Conservation (phyloP, 208 protist genomes). For the Blechomonas ayalai region DNA sequence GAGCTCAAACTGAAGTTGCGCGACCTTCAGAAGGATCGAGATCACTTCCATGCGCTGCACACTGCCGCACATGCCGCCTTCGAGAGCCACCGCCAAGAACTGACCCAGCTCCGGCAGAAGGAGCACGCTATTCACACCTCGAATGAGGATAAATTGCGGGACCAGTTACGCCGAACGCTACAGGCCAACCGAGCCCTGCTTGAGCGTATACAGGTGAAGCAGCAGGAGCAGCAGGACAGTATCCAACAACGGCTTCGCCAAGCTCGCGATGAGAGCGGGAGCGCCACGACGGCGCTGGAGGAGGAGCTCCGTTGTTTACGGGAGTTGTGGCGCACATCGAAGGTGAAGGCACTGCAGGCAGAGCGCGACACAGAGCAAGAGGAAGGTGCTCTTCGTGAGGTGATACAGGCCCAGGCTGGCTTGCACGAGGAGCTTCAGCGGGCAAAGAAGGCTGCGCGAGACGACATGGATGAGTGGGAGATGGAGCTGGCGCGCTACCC, state of each 20-base stretch:
- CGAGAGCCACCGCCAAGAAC: slow-evolving; percentile 58
- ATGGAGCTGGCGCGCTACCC: background rate
- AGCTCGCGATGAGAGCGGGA: background rate
- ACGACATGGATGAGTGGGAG: slow-evolving; percentile 2
- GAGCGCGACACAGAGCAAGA: background rate
- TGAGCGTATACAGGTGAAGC: slow-evolving; percentile 5
- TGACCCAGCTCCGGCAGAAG: slow-evolving; percentile 58
- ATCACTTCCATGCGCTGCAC: slow-evolving; percentile 33
- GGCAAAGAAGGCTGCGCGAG: slow-evolving; percentile 6
- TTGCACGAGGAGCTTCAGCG: slow-evolving; percentile 18
- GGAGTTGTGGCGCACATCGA: background rate
- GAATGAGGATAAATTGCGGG: slow-evolving; percentile 47
- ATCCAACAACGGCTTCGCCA: background rate
- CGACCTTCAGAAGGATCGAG: slow-evolving; percentile 42
- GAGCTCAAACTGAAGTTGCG: slow-evolving; percentile 35
- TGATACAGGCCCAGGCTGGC: slow-evolving; percentile 11
- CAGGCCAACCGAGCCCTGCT: slow-evolving; percentile 5
- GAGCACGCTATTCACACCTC: slow-evolving; percentile 46
- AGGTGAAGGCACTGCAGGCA: background rate
- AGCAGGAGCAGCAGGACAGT: slow-evolving; percentile 1
- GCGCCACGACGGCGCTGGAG: background rate
- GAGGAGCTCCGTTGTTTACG: slow-evolving; percentile 3
- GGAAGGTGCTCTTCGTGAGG: slow-evolving; percentile 2
- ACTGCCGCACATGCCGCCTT: slow-evolving; percentile 33
- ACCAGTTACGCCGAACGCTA: slow-evolving; percentile 26